Conservation (phyloP, 78 protist species). For the slime mould (Dictyostelium discoideum) region DNA sequence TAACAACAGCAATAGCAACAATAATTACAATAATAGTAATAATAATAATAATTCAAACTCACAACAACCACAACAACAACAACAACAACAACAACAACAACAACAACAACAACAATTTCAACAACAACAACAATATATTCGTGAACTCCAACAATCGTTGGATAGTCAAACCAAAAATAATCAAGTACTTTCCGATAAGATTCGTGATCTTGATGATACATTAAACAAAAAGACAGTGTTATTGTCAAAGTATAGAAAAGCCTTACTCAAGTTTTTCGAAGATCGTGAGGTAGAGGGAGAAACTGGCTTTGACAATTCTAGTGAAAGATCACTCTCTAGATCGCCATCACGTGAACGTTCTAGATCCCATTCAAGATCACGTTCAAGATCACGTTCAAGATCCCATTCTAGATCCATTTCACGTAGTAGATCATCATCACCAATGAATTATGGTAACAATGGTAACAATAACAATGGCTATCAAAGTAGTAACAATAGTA, state of each 20-base stretch:
- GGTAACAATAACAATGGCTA: neutral
- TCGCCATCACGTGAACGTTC: constrained; percentile 30
- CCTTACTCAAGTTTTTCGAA: constrained; percentile 58
- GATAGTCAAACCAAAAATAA: neutral
- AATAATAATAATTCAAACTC: neutral
- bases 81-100: constrained; percentile 34
- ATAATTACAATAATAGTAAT: neutral
- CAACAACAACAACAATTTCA: neutral
- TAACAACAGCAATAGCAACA: neutral
- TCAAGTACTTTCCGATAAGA: neutral
- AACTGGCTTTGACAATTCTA: neutral
- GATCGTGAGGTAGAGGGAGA: constrained; percentile 13
- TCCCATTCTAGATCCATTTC: constrained; percentile 52
- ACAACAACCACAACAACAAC: constrained; percentile 4
- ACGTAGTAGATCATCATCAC: constrained; percentile 6
- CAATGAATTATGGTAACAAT: neutral
- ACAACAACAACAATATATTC: constrained; percentile 14
- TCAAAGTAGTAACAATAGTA: neutral
- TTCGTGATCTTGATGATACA: constrained; percentile 1
- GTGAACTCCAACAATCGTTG: neutral
- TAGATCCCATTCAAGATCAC: neutral
- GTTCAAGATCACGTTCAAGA: constrained; percentile 32
- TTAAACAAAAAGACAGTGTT: constrained; percentile 21
- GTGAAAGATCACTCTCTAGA: constrained; percentile 24
- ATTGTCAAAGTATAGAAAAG: constrained; percentile 51